Percentiles rank a stretch among this genome's conserved stretches.
phyloP scores from a whole-genome alignment of 2,329 filamentous ascomycete genomes.

The Claviceps paspali region DNA sequence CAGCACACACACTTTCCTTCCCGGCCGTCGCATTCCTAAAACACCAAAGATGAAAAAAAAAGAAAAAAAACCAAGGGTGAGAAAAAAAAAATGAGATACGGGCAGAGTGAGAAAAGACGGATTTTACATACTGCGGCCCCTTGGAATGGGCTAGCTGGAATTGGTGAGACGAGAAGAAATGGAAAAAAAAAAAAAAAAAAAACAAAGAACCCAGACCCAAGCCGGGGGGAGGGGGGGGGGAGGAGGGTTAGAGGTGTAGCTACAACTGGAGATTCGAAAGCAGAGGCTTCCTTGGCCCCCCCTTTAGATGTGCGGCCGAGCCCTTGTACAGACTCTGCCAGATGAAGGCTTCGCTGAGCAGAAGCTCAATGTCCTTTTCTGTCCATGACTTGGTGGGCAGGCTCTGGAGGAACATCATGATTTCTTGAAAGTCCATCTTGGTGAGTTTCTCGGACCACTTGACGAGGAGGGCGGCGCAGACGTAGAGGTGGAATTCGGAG shows the following conservation, averaged over 20 bases:
- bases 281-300: constrained; percentile 24
- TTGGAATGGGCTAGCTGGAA: too few species aligned
- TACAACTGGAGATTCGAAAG: constrained; percentile 23
- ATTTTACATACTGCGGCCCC: too few species aligned
- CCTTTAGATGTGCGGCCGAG: constrained; percentile 73
- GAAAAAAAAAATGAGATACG: too few species aligned
- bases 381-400: constrained; percentile 89
- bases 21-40: too few species aligned
- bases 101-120: too few species aligned
- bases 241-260: too few species aligned
- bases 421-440: constrained; percentile 96
- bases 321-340: constrained; percentile 97
- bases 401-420: constrained; percentile 98
- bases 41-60: too few species aligned
- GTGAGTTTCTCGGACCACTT: constrained; percentile 94
- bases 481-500: constrained; percentile 94
- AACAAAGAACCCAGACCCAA: too few species aligned
- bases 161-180: too few species aligned
- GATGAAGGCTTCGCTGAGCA: constrained; percentile 93
- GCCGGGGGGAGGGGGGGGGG: too few species aligned
- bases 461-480: constrained; percentile 92
- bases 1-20: too few species aligned
- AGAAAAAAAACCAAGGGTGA: too few species aligned
- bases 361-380: constrained; percentile 91
- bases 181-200: background rate